Evolutionary conservation across 2,329 filamentous ascomycete species (phyloP).

Genomic region (Colletotrichum tropicicola): DNA sequence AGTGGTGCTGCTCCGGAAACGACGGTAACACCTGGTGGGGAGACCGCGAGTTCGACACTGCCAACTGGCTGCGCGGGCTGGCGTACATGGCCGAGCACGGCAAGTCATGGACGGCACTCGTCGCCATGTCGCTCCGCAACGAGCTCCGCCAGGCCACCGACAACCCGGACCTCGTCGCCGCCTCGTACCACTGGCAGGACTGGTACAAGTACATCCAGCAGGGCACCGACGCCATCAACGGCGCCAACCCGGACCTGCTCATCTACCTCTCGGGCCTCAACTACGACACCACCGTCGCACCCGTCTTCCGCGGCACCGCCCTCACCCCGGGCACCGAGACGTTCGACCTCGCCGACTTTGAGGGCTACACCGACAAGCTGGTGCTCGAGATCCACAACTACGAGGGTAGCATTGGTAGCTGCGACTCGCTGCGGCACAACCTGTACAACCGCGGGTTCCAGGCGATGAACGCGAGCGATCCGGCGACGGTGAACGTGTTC

Average conservation of each 20-base stretch:
- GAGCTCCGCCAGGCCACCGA: conserved; percentile 57
- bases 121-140: conserved; percentile 62
- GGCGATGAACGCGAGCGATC: conserved; percentile 51
- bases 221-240: conserved; percentile 59
- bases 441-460: conserved; percentile 63
- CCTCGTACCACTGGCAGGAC: conserved; percentile 63
- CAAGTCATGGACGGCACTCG: conserved; percentile 56
- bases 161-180: conserved; percentile 40
- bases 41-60: conserved; percentile 64
- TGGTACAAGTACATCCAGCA: conserved; percentile 62
- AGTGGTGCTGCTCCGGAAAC: conserved; percentile 64
- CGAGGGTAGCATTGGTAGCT: conserved; percentile 58
- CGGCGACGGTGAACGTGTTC: conserved; percentile 46
- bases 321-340: conserved; percentile 54
- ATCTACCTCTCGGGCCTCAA: conserved; percentile 68
- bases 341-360: conserved; percentile 57
- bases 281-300: conserved; percentile 63
- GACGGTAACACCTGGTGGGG: conserved; percentile 71
- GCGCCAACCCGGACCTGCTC: conserved; percentile 59
- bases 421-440: conserved; percentile 53
- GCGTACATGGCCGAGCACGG: conserved; percentile 67
- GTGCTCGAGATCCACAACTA: conserved; percentile 72
- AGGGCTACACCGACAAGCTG: conserved; percentile 60
- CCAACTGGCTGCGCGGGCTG: conserved; percentile 69
- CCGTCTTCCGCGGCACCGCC: conserved; percentile 57